Percentiles rank a stretch among this genome's conserved stretches.
These are phyloP conservation scores for Solidago caesia DNA, from an alignment of 129 eudicot species.

Conservation along the genomic window DNA sequence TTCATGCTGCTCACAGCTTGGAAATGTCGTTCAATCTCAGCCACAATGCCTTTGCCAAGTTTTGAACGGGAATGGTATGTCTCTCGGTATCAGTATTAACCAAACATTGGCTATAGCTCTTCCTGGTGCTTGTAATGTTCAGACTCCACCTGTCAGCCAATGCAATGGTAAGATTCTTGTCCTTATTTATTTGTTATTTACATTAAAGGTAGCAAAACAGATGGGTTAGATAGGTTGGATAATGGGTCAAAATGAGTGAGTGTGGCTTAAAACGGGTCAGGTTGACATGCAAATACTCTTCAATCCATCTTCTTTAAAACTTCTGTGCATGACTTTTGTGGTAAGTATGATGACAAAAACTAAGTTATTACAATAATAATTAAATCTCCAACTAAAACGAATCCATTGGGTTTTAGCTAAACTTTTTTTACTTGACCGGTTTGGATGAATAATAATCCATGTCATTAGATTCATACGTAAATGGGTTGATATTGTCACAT, in stretches of 20 bases:
- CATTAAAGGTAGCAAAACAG: neutral
- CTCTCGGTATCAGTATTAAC: slow-evolving; percentile 52
- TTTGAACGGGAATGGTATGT: slow-evolving; percentile 42
- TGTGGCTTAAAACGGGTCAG: neutral
- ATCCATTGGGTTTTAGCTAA: neutral
- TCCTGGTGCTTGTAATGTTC: slow-evolving; percentile 64
- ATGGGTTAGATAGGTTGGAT: neutral
- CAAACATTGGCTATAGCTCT: slow-evolving; percentile 58
- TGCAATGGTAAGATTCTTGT: slow-evolving; percentile 49
- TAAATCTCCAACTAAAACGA: neutral
- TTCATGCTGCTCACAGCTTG: slow-evolving; percentile 70
- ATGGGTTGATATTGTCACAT: neutral
- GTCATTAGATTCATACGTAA: neutral
- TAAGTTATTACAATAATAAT: neutral
- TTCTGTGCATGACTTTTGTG: neutral
- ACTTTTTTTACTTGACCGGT: neutral
- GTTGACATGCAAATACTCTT: neutral
- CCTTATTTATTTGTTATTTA: neutral
- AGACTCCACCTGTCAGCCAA: slow-evolving; percentile 60
- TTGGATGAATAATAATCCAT: neutral
- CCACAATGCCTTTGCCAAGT: slow-evolving; percentile 69
- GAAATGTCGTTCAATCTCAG: slow-evolving; percentile 52
- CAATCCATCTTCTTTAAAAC: neutral
- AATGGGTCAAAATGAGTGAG: neutral
- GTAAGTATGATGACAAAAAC: neutral